Evolutionary conservation across 768 basidiomycete genomes (phyloP).

Genomic region (Rhodotorula sphaerocarpa): DNA sequence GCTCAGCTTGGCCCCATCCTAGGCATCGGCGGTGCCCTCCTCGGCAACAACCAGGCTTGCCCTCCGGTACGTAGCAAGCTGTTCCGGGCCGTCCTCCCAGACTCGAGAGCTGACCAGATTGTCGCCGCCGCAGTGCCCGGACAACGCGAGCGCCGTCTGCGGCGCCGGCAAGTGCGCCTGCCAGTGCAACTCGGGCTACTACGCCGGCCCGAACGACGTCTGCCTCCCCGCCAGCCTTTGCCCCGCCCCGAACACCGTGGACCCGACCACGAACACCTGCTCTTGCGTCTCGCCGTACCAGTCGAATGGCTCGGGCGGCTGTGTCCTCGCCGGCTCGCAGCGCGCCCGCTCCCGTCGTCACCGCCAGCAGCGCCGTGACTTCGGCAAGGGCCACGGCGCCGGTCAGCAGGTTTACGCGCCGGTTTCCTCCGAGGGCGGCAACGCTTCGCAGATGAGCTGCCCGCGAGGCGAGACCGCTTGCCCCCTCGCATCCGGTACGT

Average conservation of each 20-base stretch:
- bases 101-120: not conserved
- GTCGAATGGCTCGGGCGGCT: not conserved
- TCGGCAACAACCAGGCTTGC: not conserved
- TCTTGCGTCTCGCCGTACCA: slow-evolving; percentile 3
- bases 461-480: slow-evolving; percentile 22
- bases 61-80: not conserved
- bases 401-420: slow-evolving; percentile 15
- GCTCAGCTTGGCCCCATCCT: slow-evolving; percentile 2
- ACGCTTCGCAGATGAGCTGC: not conserved
- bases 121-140: slow-evolving; percentile 1
- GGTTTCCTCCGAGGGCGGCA: not conserved
- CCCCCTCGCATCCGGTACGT: slow-evolving; percentile 6
- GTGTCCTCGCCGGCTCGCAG: not conserved
- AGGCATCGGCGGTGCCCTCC: no score
- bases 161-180: slow-evolving; percentile 12
- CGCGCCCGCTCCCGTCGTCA: slow-evolving; percentile 15
- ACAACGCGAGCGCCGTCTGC: slow-evolving; percentile 8
- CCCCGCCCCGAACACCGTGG: not conserved
- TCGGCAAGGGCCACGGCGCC: slow-evolving; percentile 1
- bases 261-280: not conserved
- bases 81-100: no score
- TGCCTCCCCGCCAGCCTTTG: slow-evolving; percentile 11
- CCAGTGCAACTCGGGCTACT: slow-evolving; percentile 8
- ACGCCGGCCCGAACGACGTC: not conserved
- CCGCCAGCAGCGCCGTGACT: slow-evolving; percentile 3